Evolutionary conservation across 2,329 filamentous ascomycete genomes (phyloP).

Genomic region (Dactylellina leptospora): DNA sequence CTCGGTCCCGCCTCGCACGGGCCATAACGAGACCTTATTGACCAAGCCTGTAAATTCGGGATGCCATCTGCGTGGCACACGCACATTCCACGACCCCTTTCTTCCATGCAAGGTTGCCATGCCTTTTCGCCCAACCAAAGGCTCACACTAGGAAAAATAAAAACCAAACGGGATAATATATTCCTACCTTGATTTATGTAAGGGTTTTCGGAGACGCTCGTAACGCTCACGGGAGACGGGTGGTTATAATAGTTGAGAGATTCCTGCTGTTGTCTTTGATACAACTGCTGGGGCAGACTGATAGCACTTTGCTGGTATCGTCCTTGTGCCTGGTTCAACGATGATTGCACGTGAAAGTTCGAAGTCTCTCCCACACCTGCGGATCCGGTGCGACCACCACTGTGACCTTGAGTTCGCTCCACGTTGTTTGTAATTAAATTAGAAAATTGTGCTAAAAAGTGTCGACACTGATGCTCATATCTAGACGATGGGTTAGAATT

Average conservation of each 20-base stretch:
- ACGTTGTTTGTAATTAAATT: conserved; percentile 42
- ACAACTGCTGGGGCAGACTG: conserved; percentile 47
- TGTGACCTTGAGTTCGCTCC: conserved; percentile 53
- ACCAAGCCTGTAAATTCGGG: no score
- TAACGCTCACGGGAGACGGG: conserved; percentile 49
- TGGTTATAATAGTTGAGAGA: conserved; percentile 51
- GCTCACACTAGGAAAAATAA: neutral
- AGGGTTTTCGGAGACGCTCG: conserved; percentile 51
- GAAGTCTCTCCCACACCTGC: conserved; percentile 51
- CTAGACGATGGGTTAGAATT: neutral
- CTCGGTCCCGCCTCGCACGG: neutral
- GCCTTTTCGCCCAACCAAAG: neutral
- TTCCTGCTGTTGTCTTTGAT: conserved; percentile 51
- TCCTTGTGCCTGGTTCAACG: conserved; percentile 47
- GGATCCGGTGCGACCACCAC: conserved; percentile 53
- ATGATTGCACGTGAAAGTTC: conserved; percentile 47
- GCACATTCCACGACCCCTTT: conserved; percentile 33
- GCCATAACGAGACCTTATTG: no score
- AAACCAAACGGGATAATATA: conserved; percentile 8
- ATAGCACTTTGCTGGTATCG: conserved; percentile 44
- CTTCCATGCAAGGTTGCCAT: conserved; percentile 18
- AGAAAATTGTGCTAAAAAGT: conserved; percentile 27
- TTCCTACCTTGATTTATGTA: conserved; percentile 52
- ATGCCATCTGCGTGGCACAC: conserved; percentile 38
- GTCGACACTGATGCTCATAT: conserved; percentile 36